Base-by-base conservation (phyloP, 2,329 filamentous ascomycete species). In the Teratosphaeria destructans region DNA sequence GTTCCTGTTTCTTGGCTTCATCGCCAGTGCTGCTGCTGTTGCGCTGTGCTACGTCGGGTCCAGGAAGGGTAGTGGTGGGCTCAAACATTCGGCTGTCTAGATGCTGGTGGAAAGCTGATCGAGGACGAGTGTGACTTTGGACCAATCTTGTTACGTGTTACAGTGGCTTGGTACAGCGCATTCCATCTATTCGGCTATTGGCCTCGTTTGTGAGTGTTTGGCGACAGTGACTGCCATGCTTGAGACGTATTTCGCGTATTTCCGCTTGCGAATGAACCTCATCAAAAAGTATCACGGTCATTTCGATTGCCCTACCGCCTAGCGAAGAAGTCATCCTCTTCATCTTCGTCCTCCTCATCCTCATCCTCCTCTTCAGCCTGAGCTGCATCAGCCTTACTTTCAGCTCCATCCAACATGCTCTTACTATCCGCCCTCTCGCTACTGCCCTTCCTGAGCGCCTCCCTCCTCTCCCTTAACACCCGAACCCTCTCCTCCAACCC, bases 401-500 rank as follows among this genome's bases (percentile, higher is more conserved):
- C 34, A 39, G 39, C 29, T n/a, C 23, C 52, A 34, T 3, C 49
- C 37, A 3, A 14, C 26, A 23, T 27, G 8, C 16, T 34, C 34
- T 3, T 26, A 47, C 34, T 29, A 26, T 53, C 47, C 16, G 27
- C 32, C 26, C 32, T 49, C 7, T 34, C 57, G 2, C 26, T 37
- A 43, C 27, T 53, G 5, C 43, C 59, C n/a, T 63, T 61, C 59
- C 66, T 63, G 56, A 80, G 63, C 3, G 72, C 73, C 62, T 80
- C 78, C 47, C 78, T 68, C 65, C 76, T 74, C 63, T 78, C 76
- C 12, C 76, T 74, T 52, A 80, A 63, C 64, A 67, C 74, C 65
- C 70, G 75, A 37, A 77, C 73, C 53, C 78, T 67, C 63, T 75
- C 73, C 62, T 80, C 78, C 55, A 79, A 66, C 4, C 71, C 73